Percentiles rank a stretch among this genome's conserved stretches.
These are phyloP conservation scores for Suillus paluster DNA, from an alignment of 768 basidiomycete species.

Conservation along the genomic window DNA sequence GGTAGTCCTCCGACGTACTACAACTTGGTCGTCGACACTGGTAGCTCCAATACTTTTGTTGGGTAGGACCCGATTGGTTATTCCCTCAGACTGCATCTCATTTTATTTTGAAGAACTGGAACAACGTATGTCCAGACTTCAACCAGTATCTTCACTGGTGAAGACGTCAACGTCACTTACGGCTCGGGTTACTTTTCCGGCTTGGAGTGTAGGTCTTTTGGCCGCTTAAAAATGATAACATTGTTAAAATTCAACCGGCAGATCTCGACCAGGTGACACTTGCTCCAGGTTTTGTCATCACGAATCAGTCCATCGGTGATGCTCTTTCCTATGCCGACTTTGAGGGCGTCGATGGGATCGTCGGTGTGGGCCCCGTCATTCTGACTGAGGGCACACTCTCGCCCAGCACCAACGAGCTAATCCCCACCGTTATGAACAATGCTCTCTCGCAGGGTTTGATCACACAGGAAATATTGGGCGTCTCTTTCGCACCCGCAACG, in stretches of 20 bases:
- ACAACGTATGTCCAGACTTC: constrained; percentile 22
- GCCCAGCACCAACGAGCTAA: too few species aligned
- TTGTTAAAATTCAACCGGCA: too few species aligned
- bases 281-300: constrained; percentile 27
- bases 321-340: too few species aligned
- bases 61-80: too few species aligned
- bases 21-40: constrained; percentile 35
- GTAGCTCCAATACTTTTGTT: constrained; percentile 37
- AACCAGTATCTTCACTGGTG: constrained; percentile 29
- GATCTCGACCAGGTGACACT: too few species aligned
- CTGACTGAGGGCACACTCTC: too few species aligned
- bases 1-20: constrained; percentile 31
- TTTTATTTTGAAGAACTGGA: too few species aligned
- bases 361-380: too few species aligned
- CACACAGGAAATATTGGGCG: constrained; percentile 18
- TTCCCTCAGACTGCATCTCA: too few species aligned
- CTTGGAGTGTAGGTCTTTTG: constrained; percentile 37
- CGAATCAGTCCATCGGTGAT: constrained; percentile 32
- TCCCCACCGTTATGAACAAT: constrained; percentile 20
- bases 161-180: constrained; percentile 16
- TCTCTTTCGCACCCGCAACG: constrained; percentile 27
- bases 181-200: constrained; percentile 28
- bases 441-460: constrained; percentile 23
- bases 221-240: too few species aligned
- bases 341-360: too few species aligned